Evolutionary conservation across 257 asterid species (phyloP).

Genomic region (Echium plantagineum): DNA sequence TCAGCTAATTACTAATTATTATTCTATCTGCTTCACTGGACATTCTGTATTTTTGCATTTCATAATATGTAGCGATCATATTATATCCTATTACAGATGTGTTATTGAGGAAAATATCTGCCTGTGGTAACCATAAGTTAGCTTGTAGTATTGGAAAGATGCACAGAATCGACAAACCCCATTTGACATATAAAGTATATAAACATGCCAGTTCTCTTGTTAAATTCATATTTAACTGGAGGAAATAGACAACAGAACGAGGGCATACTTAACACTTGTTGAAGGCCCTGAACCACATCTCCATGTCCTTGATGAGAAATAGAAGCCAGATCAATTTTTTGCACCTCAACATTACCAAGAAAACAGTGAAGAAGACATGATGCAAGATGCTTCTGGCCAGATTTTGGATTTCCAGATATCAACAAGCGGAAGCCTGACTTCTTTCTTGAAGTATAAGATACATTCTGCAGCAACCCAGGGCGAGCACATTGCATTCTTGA

Average conservation of each 20-base stretch:
- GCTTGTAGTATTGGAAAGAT: neutral
- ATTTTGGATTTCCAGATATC: slow-evolving; percentile 75
- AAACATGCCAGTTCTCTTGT: neutral
- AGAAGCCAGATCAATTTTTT: slow-evolving; percentile 87
- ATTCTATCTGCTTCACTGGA: neutral
- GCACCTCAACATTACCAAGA: slow-evolving; percentile 66
- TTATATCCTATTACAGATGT: too few species aligned
- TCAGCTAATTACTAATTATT: too few species aligned
- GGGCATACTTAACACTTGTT: slow-evolving; percentile 65
- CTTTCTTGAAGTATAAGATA: slow-evolving; percentile 26
- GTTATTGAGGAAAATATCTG: neutral
- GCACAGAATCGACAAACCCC: too few species aligned
- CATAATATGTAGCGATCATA: neutral
- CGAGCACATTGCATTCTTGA: slow-evolving; percentile 42
- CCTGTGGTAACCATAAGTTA: neutral
- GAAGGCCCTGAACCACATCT: slow-evolving; percentile 81
- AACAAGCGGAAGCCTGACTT: slow-evolving; percentile 69
- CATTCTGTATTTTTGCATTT: neutral
- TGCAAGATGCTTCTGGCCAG: slow-evolving; percentile 91
- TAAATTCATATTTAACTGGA: neutral
- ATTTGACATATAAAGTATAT: neutral
- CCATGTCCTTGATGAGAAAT: slow-evolving; percentile 91
- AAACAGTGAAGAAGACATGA: slow-evolving; percentile 89
- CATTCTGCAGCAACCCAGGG: slow-evolving; percentile 29
- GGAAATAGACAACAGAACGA: slow-evolving; percentile 5